These are phyloP conservation scores for Pneumocystis canis DNA, from an alignment of 1,139 yeast genomes.

Conservation along the genomic window DNA sequence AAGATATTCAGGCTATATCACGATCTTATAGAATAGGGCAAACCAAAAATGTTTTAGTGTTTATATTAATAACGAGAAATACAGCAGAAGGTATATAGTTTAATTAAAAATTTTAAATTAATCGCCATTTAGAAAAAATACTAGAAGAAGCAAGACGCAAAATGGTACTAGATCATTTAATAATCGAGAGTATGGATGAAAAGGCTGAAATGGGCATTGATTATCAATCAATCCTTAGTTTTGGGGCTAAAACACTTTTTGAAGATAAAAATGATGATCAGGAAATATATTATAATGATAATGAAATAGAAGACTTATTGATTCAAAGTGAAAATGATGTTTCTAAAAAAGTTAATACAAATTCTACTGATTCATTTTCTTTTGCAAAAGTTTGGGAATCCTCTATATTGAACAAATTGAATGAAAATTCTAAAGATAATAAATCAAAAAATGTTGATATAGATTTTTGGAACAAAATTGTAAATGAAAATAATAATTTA, in stretches of 20 bases:
- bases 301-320: conserved; percentile 13
- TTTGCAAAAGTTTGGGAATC: conserved; percentile 16
- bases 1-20: conserved; percentile 82
- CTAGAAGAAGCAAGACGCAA: conserved; percentile 71
- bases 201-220: conserved; percentile 13
- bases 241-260: conserved; percentile 16
- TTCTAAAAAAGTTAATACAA: conserved; percentile 54
- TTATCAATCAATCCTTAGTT: conserved; percentile 12
- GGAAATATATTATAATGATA: conserved; percentile 12
- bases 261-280: conserved; percentile 14
- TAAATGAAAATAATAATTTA: neutral
- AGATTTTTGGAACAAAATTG: conserved; percentile 1
- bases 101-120: neutral
- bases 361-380: conserved; percentile 21
- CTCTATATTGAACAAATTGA: conserved; percentile 6
- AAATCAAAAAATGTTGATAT: neutral
- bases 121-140: conserved; percentile 36
- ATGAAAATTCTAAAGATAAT: neutral
- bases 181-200: conserved; percentile 30
- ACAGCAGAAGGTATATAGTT: conserved; percentile 45
- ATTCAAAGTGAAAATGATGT: conserved; percentile 31
- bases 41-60: conserved; percentile 68
- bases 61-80: conserved; percentile 64
- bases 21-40: conserved; percentile 87
- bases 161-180: conserved; percentile 74